Percentiles rank a stretch among this genome's conserved stretches.
These are phyloP conservation scores for Paraphoma chrysanthemicola DNA, from an alignment of 2,329 filamentous ascomycete species.

Conservation along the genomic window DNA sequence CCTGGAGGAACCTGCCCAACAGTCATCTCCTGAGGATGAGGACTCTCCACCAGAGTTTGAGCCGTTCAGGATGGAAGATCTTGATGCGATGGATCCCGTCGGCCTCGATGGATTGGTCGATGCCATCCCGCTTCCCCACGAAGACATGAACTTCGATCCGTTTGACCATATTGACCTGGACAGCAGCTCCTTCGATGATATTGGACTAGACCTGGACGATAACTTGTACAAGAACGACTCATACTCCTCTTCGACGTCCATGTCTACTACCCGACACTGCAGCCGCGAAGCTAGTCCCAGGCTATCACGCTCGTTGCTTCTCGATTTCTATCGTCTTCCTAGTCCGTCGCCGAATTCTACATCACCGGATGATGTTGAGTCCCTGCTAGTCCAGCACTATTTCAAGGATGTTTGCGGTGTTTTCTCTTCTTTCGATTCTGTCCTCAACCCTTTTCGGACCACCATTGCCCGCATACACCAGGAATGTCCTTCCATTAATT, in stretches of 20 bases:
- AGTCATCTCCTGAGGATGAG: slow-evolving; percentile 35
- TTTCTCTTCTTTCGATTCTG: slow-evolving; percentile 70
- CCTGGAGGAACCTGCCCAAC: slow-evolving; percentile 27
- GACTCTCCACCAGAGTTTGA: slow-evolving; percentile 33
- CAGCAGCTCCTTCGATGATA: slow-evolving; percentile 22
- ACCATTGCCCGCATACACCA: slow-evolving; percentile 65
- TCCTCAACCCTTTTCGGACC: slow-evolving; percentile 66
- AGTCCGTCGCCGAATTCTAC: slow-evolving; percentile 40
- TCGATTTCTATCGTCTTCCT: slow-evolving; percentile 47
- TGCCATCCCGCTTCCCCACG: slow-evolving; percentile 25
- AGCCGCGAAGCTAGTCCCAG: slow-evolving; percentile 36
- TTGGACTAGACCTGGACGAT: slow-evolving; percentile 29
- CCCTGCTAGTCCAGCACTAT: slow-evolving; percentile 67
- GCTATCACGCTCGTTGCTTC: slow-evolving; percentile 48
- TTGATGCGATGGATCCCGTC: slow-evolving; percentile 29
- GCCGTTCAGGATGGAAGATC: slow-evolving; percentile 32
- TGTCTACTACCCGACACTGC: slow-evolving; percentile 20
- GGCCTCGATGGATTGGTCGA: slow-evolving; percentile 34
- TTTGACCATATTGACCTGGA: slow-evolving; percentile 39
- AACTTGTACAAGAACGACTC: slow-evolving; percentile 24
- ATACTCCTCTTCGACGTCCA: slow-evolving; percentile 14
- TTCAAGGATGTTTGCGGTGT: slow-evolving; percentile 68
- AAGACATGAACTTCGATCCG: slow-evolving; percentile 33
- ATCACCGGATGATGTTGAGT: slow-evolving; percentile 57
- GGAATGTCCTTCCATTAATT: slow-evolving; percentile 65